phyloP scores from a whole-genome alignment of 371 early-diverging fungal genomes.

The Capillidium rhysosporum region DNA sequence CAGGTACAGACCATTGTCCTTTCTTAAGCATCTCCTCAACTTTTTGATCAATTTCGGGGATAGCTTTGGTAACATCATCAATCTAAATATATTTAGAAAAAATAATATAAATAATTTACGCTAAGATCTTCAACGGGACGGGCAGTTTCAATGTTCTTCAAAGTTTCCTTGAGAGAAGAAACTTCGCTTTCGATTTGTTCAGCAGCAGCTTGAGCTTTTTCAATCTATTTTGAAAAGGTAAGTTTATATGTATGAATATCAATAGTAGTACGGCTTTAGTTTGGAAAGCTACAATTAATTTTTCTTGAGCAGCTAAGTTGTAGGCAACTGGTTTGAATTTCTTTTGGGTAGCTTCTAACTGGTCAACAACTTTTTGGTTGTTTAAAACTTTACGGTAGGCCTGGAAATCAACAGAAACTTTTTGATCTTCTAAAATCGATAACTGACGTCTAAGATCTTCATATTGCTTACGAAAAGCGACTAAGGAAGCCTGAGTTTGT shows the following conservation, averaged over 20 bases:
- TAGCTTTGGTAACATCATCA: constrained; percentile 82
- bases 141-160: constrained; percentile 81
- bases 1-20: constrained; percentile 80
- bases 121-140: constrained; percentile 88
- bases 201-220: constrained; percentile 68
- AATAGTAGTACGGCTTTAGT: constrained; percentile 56
- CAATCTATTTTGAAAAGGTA: constrained; percentile 28
- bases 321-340: constrained; percentile 65
- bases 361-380: constrained; percentile 73
- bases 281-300: constrained; percentile 73
- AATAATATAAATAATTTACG: constrained; percentile 23
- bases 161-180: constrained; percentile 67
- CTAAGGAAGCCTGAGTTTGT: constrained; percentile 70
- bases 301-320: constrained; percentile 66
- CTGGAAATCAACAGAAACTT: constrained; percentile 66
- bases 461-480: constrained; percentile 88
- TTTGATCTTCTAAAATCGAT: constrained; percentile 58
- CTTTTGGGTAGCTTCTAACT: constrained; percentile 67
- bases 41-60: constrained; percentile 72
- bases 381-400: constrained; percentile 67
- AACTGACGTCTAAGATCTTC: constrained; percentile 73
- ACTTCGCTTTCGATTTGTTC: constrained; percentile 69
- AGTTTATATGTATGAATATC: background rate
- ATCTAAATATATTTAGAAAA: constrained; percentile 25
- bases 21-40: constrained; percentile 78